These are phyloP conservation scores for Dalbergia oliveri DNA, from an alignment of 306 rosid genomes.

Conservation along the genomic window DNA sequence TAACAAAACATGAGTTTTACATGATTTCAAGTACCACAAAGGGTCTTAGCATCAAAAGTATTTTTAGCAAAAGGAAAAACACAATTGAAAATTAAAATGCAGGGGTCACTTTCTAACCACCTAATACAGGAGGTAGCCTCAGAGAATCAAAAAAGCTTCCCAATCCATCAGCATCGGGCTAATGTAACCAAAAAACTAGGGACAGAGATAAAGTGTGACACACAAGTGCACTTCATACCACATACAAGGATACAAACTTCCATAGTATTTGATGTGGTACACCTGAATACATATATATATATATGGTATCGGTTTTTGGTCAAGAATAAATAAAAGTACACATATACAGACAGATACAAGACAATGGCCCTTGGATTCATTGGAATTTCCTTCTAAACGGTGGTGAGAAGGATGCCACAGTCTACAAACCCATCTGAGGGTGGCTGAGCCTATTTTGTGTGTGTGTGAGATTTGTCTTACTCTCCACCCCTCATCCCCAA, in stretches of 20 bases:
- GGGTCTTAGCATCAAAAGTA: not conserved
- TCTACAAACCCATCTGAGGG: slow-evolving; percentile 30
- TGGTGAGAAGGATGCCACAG: slow-evolving; percentile 34
- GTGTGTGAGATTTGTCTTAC: slow-evolving; percentile 39
- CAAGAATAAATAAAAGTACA: not conserved
- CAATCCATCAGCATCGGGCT: not conserved
- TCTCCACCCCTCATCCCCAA: slow-evolving; percentile 32
- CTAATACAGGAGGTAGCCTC: not conserved
- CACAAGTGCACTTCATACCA: slow-evolving; percentile 32
- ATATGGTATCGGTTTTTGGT: not conserved
- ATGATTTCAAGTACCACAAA: not conserved
- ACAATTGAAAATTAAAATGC: slow-evolving; percentile 23
- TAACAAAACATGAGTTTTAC: slow-evolving; percentile 3
- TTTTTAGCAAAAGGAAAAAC: not conserved
- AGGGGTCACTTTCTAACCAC: slow-evolving; percentile 27
- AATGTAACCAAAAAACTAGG: slow-evolving; percentile 13
- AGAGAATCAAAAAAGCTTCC: not conserved
- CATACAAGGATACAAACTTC: slow-evolving; percentile 6
- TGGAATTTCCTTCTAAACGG: slow-evolving; percentile 25
- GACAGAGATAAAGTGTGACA: slow-evolving; percentile 19
- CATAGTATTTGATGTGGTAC: not conserved
- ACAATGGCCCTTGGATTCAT: slow-evolving; percentile 15
- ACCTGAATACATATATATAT: not conserved
- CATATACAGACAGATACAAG: slow-evolving; percentile 10
- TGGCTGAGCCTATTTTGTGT: not conserved